phyloP scores from a whole-genome alignment of 2,329 filamentous ascomycete species.

The Dendrostoma leiphaemia region DNA sequence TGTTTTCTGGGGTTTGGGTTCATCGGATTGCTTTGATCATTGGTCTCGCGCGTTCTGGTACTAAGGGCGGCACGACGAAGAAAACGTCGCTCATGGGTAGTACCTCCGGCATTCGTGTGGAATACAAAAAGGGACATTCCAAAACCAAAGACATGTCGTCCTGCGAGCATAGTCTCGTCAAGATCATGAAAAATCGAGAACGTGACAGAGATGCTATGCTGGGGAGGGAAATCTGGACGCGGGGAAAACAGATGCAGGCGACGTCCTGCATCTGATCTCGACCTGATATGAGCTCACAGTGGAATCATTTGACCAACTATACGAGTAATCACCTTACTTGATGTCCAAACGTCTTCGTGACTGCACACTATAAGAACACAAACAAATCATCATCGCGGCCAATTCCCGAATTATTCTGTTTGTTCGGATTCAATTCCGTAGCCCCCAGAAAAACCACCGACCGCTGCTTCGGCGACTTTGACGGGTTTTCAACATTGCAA shows the following conservation, averaged over 20 bases:
- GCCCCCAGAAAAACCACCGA: not conserved
- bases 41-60: slow-evolving; percentile 34
- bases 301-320: slow-evolving; percentile 16
- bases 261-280: slow-evolving; percentile 7
- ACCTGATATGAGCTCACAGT: slow-evolving; percentile 17
- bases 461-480: slow-evolving; percentile 10
- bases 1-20: slow-evolving; percentile 65
- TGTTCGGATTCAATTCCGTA: not conserved
- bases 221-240: slow-evolving; percentile 3
- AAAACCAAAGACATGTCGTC: slow-evolving; percentile 19
- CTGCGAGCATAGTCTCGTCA: slow-evolving; percentile 4
- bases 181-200: not conserved
- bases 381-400: not conserved
- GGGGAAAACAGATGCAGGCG: slow-evolving; percentile 6
- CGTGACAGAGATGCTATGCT: slow-evolving; percentile 2
- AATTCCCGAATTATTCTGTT: not conserved
- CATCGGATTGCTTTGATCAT: slow-evolving; percentile 58
- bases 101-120: slow-evolving; percentile 45
- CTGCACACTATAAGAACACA: slow-evolving; percentile 1
- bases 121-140: slow-evolving; percentile 38
- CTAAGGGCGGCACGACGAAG: slow-evolving; percentile 25
- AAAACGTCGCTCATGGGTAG: slow-evolving; percentile 20
- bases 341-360: not conserved
- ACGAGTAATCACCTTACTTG: slow-evolving; percentile 13
- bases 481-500: slow-evolving; percentile 3